Evolutionary conservation across 2,329 filamentous ascomycete species (phyloP), one percentile per base, ranked within the genome.

Genomic region (Phialocephala sp.): DNA sequence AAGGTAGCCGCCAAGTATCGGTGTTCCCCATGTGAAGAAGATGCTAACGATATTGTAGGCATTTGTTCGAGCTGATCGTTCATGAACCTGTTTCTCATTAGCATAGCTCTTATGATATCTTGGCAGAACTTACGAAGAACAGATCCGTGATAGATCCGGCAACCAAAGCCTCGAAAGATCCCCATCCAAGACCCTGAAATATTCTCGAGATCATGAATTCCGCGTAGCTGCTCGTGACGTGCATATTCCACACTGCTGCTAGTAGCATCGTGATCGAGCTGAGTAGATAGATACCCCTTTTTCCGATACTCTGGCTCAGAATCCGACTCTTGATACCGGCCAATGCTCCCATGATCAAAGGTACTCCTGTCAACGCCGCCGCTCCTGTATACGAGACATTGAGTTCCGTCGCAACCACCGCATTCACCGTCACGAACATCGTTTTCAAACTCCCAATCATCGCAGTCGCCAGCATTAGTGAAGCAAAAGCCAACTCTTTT

Each of bases 141-240:
- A 83, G 83, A 69, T 88, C 86, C 56, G 85, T 80, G 58, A 88
- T 83, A 1, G 82, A 84, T 1, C 79, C 80, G 37, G 83, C 75
- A 36, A 86, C 77, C 45, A 88, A 74, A 5, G 80, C 82, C 69
- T 88, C 86, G 66, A 87, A 85, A 12, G 82, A 81, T 6, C 85
- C 85, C 83, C 86, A 87, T n/a, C 83, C 85, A 0, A 88, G 63
- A 0, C 85, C 85, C 71, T 87, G 84, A 39, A 88, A 79, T 20
- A 85, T 72, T 11, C 86, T 80, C 2, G 84, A 82, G 0, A 79
- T 80, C 80, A 87, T 81, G 71, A 82, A 83, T 63, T 82, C 78
- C 9, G 75, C 76, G 62, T 81, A 83, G 67, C 74, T 80, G 57
- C 73, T 72, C 8, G 72, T 71, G 5, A 82, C 78, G 20, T 78